Base-by-base conservation (phyloP, 2,329 filamentous ascomycete genomes). In the Monilinia fructicola region DNA sequence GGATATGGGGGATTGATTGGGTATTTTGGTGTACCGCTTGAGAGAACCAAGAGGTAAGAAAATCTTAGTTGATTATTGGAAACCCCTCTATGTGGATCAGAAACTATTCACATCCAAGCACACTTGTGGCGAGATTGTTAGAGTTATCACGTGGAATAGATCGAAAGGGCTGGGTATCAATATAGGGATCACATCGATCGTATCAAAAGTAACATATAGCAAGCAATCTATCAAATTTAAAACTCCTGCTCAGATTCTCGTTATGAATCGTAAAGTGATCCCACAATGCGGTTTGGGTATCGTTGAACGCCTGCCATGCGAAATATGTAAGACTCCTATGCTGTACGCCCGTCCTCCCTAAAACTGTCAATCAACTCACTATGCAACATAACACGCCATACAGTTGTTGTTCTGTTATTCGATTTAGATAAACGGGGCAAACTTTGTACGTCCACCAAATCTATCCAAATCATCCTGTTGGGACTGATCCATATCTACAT, bases 401-500 rank as follows among this genome's bases (percentile, higher is more conserved):
- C 35, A 26, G n/a, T 46, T n/a, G 11, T 14, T 42, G 16, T 42
- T 42, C 40, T 50, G 9, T 16, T 50, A 1, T 11, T 11, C n/a
- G 16, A 10, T 5, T 54, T 55, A 62, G 23, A 64, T 64, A 63
- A 78, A 79, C 6, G 78, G 78, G 26, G 58, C 66, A 64, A 77
- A 78, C 0, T 48, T 58, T 12, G 52, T 46, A 6, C 78, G 72
- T 40, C 74, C 69, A 18, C 59, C 44, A 65, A 77, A 79, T 53
- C 77, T 72, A 10, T 70, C 76, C 42, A 65, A 66, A 65, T 79
- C 77, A 60, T 76, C 71, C 44, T 55, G 35, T 52, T 72, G 66
- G 14, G 72, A 73, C 59, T 74, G 67, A 38, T 75, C 74, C 66
- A 76, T 72, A 18, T 73, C 67, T 46, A 70, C 65, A 42, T 69